These are phyloP conservation scores for Fragilaria radians DNA, from an alignment of 108 stramenopile species.

Conservation along the genomic window DNA sequence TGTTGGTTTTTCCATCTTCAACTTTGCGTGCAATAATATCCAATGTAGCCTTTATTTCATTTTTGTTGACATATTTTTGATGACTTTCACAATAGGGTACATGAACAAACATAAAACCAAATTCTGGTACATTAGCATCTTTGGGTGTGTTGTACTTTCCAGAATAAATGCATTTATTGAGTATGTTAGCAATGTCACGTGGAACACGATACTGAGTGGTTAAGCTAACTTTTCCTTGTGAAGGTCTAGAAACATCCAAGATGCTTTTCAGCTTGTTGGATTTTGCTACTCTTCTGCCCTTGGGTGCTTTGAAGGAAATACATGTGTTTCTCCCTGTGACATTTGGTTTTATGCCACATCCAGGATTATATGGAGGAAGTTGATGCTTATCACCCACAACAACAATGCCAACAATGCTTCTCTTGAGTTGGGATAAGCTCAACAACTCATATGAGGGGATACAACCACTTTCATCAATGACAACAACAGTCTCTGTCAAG, in stretches of 20 bases:
- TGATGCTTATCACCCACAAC: slow-evolving; percentile 38
- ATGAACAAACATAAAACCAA: slow-evolving; percentile 23
- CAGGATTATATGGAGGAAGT: slow-evolving; percentile 36
- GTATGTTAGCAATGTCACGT: slow-evolving; percentile 35
- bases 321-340: slow-evolving; percentile 7
- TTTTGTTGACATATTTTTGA: slow-evolving; percentile 38
- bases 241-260: slow-evolving; percentile 20
- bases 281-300: slow-evolving; percentile 3
- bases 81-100: slow-evolving; percentile 15
- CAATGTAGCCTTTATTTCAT: slow-evolving; percentile 24
- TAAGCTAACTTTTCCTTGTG: slow-evolving; percentile 21
- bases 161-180: slow-evolving; percentile 27
- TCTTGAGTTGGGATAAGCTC: slow-evolving; percentile 27
- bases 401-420: slow-evolving; percentile 22
- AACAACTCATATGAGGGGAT: slow-evolving; percentile 46
- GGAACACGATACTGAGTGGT: slow-evolving; percentile 38
- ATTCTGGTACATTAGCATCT: slow-evolving; percentile 13
- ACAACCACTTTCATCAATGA: slow-evolving; percentile 47
- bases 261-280: slow-evolving; percentile 13
- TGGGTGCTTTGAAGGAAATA: neutral
- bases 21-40: slow-evolving; percentile 8
- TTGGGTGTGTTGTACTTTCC: slow-evolving; percentile 30
- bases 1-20: slow-evolving; percentile 12
- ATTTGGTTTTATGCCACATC: no score
- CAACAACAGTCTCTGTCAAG: slow-evolving; percentile 35